A percentile compares a stretch with the other conserved stretches of the same genome.
Evolutionary conservation across 2,329 filamentous ascomycete species (phyloP).

Genomic region (Rhinocladiella similis): DNA sequence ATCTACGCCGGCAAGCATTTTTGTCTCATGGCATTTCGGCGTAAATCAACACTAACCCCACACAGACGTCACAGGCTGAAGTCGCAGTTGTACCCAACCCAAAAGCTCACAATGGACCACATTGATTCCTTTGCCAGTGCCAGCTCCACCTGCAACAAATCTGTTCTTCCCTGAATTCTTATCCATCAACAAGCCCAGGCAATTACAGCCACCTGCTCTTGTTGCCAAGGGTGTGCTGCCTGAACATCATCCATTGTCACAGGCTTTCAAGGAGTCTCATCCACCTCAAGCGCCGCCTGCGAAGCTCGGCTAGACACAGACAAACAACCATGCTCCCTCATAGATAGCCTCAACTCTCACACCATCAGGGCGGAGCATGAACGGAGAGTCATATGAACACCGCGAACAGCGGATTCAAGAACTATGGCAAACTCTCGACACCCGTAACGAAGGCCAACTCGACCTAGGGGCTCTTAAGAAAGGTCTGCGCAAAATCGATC

Average conservation of each 20-base stretch:
- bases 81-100: background rate
- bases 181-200: background rate
- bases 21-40: no score
- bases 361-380: slow-evolving; percentile 54
- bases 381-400: slow-evolving; percentile 74
- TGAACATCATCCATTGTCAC: background rate
- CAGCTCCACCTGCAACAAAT: background rate
- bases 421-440: slow-evolving; percentile 82
- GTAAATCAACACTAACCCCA: background rate
- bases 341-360: slow-evolving; percentile 23
- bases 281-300: background rate
- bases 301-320: slow-evolving; percentile 6
- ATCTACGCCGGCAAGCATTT: no score
- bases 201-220: background rate
- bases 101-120: background rate
- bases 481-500: slow-evolving; percentile 84
- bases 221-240: background rate
- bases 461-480: slow-evolving; percentile 82
- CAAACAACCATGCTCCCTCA: slow-evolving; percentile 25
- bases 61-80: background rate
- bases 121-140: background rate
- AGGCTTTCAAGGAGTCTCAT: no score
- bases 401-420: slow-evolving; percentile 78
- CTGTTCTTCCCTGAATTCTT: background rate
- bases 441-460: slow-evolving; percentile 72